Base-by-base conservation (phyloP, 1,284 basidiomycete genomes). In the Grifola frondosa region DNA sequence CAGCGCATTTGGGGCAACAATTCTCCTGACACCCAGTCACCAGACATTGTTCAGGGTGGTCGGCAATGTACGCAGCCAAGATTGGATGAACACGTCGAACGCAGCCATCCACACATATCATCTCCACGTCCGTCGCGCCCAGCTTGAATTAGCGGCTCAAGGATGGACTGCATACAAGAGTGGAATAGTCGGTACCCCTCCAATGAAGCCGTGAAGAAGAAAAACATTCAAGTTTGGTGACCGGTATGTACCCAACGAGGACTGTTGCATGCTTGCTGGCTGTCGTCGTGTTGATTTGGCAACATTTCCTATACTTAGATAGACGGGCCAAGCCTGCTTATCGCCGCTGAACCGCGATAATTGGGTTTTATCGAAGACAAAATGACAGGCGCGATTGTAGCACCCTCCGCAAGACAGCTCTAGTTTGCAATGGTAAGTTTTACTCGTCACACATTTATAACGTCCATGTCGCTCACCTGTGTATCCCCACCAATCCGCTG, bases 161-260 rank as follows among this genome's bases (percentile, higher is more conserved):
- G 39, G 1, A 54, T 25, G 1, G 42, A 47, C 0, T 22, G 9
- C 67, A 74, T 67, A 36, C 66, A 70, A 1, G 61, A 36, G 42
- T 74, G 71, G 43, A 72, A 74, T 0, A 73, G 71, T 23, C 40
- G 31, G 41, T 39, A 47, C n/a, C 39, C 17, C 31, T 44, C 33
- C 23, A 49, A 36, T 6, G 56, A 19, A 8, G 21, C 10, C 44
- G 29, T 17, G 38, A 30, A 16, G 45, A 46, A 20, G 44, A 12
- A 43, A 65, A 68, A 43, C 64, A 64, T 3, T 68, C 60, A 0
- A 74, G 58, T 40, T 73, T 71, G 0, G 52, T 38, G 0, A 65
- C 63, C 0, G 72, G 68, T 19, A 74, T 42, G 52, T 74, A 74
- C 0, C 63, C 71, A 4, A 75, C 22, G 0, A 75, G 57, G 1